Conservation (phyloP, 768 basidiomycete genomes). For the Hygrophoropsis aurantiaca region DNA sequence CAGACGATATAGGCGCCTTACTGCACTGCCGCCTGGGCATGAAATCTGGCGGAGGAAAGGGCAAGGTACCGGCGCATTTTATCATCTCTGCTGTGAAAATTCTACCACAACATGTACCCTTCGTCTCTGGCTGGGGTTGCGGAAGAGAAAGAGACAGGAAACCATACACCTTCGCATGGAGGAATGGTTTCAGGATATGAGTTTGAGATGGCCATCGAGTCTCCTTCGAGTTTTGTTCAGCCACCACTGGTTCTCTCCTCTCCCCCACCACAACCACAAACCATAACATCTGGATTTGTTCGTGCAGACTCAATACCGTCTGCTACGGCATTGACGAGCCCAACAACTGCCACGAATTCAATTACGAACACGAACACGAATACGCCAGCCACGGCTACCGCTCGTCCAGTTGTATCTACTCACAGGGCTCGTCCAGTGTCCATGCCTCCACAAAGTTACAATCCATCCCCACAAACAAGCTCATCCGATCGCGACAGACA, state of each 20-base stretch:
- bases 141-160: slow-evolving; percentile 44
- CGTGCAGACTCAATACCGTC: slow-evolving; percentile 8
- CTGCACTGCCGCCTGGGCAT: background rate
- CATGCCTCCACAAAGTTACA: slow-evolving; percentile 67
- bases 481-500: slow-evolving; percentile 32
- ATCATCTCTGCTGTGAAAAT: too few species aligned
- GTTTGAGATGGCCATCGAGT: slow-evolving; percentile 57
- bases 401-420: slow-evolving; percentile 32
- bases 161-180: slow-evolving; percentile 51
- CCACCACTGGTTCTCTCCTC: slow-evolving; percentile 21
- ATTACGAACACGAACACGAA: slow-evolving; percentile 13
- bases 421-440: slow-evolving; percentile 63
- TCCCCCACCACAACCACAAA: slow-evolving; percentile 8
- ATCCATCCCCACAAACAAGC: slow-evolving; percentile 29
- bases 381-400: slow-evolving; percentile 26
- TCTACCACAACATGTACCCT: too few species aligned
- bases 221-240: slow-evolving; percentile 21
- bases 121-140: slow-evolving; percentile 49
- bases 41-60: background rate
- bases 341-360: slow-evolving; percentile 10
- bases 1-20: too few species aligned
- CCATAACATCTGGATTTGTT: too few species aligned
- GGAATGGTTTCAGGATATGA: slow-evolving; percentile 58
- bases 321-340: slow-evolving; percentile 3
- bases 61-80: background rate